Conservation (phyloP, 176 grass and related monocot species). For the Zizania latifolia region DNA sequence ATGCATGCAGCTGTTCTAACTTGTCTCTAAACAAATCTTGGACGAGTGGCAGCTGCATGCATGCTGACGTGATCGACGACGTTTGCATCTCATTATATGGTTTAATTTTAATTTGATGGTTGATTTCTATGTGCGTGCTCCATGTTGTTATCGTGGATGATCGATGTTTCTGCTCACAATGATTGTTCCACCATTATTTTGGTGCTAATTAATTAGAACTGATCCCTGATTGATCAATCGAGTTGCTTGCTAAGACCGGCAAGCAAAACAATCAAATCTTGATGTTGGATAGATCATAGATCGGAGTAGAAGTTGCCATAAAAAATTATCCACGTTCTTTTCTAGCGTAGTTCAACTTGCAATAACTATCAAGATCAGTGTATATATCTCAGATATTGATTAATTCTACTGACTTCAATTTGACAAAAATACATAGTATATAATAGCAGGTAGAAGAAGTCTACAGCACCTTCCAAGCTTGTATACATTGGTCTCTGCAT, state of each 20-base stretch:
- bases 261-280: background rate
- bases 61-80: too few species aligned
- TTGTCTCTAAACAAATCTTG: background rate
- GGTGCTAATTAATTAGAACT: background rate
- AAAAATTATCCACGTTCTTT: background rate
- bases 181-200: background rate
- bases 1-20: background rate
- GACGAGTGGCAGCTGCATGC: too few species aligned
- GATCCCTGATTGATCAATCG: background rate
- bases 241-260: background rate
- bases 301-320: background rate
- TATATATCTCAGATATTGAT: background rate
- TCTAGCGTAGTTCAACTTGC: background rate
- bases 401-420: background rate
- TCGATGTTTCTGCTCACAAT: background rate
- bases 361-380: background rate
- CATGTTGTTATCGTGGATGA: background rate
- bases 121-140: background rate
- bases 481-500: too few species aligned
- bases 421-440: background rate
- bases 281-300: background rate
- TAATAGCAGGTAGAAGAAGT: too few species aligned
- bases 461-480: too few species aligned
- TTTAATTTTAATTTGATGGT: too few species aligned
- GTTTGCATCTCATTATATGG: background rate